Evolutionary conservation across 768 basidiomycete species (phyloP), one percentile per base, ranked within the genome.

Genomic region (Cyclocybe aegerita): DNA sequence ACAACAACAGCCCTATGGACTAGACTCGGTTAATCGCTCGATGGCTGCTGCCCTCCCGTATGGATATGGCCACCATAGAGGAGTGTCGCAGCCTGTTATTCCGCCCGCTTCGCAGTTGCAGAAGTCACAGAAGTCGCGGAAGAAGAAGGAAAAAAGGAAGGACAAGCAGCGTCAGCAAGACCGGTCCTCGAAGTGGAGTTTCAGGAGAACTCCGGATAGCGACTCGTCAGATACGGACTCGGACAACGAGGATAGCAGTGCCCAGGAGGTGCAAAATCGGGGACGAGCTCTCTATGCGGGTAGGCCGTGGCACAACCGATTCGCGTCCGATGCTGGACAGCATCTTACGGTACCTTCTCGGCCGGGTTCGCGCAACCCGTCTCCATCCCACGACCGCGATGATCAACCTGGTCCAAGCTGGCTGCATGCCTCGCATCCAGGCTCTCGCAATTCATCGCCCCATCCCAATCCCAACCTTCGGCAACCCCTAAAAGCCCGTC

Each of bases 61-160:
- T 7, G 31, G 9, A 42, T 16, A 41, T 32, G n/a, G 5, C n/a
- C 48, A 32, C n/a, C 12, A 40, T 16, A n/a, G 39, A 14, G 42
- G 29, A 7, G 7, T 31, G 46, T 11, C 34, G 9, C 52, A 52
- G 39, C 39, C 29, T 8, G 39, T 48, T 12, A 35, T 33, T 15
- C 46, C 53, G 14, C 9, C 36, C 16, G 16, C 48, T 16, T 16
- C 23, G 23, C 23, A 2, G 23, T 23, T 23, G 23, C 23, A 23
- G 23, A 23, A 23, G 23, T 23, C 23, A 4, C 23, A 23, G 23
- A 23, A 46, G 12, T 34, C 50, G 34, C 46, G 44, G 12, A 53
- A 53, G 46, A 50, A 56, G 46, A 39, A 50, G 23, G 43, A 57
- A 11, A 56, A 60, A 39, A 55, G 55, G 45, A 52, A 49, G 12